Percentiles rank a stretch among this genome's conserved stretches.
Conservation (phyloP, 129 eudicot genomes). For the Dittrichia graveolens region DNA sequence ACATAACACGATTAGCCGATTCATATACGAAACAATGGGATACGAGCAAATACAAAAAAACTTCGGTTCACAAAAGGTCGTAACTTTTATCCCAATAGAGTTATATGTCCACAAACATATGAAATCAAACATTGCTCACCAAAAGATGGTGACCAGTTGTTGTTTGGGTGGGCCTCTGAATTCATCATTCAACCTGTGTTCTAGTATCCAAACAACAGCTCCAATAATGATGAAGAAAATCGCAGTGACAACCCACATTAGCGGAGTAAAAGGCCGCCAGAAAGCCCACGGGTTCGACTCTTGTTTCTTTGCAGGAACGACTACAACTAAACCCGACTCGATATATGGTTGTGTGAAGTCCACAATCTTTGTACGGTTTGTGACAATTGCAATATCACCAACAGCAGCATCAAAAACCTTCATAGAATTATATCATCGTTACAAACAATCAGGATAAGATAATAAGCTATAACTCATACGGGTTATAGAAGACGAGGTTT, state of each 20-base stretch:
- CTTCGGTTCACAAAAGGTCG: background rate
- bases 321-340: slow-evolving; percentile 86
- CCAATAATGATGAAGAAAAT: slow-evolving; percentile 66
- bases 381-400: slow-evolving; percentile 87
- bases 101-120: no score
- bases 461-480: background rate
- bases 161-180: slow-evolving; percentile 86
- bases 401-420: slow-evolving; percentile 89
- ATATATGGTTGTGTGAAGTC: slow-evolving; percentile 93
- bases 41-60: background rate
- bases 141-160: slow-evolving; percentile 68
- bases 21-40: background rate
- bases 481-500: background rate
- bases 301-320: slow-evolving; percentile 65
- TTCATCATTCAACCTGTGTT: slow-evolving; percentile 80
- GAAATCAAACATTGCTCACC: slow-evolving; percentile 69
- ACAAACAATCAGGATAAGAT: background rate
- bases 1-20: slow-evolving; percentile 9
- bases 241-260: slow-evolving; percentile 80
- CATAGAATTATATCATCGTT: slow-evolving; percentile 4
- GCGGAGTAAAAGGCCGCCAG: slow-evolving; percentile 69
- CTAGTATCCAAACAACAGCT: slow-evolving; percentile 80
- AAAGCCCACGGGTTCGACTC: slow-evolving; percentile 84
- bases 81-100: background rate
- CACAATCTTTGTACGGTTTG: slow-evolving; percentile 68